Conservation (phyloP, 2,329 filamentous ascomycete genomes). For the Raffaelea arxii region DNA sequence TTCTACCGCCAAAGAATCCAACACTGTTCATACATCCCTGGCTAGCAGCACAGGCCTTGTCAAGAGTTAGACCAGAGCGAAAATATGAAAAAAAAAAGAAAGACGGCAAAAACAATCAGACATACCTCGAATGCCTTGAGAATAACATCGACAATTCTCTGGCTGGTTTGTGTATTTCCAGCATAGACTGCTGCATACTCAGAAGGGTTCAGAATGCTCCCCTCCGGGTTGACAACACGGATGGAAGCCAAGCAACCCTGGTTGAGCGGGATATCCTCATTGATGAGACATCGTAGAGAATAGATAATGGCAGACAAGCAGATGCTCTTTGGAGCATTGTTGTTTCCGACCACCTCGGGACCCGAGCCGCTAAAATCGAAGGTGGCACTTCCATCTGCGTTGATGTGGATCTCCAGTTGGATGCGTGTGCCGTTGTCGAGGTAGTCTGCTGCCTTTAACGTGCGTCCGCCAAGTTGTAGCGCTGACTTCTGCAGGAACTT, state of each 20-base stretch:
- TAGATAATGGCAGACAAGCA: conserved; percentile 24
- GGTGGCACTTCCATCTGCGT: conserved; percentile 18
- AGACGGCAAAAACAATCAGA: not conserved
- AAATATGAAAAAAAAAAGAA: not conserved
- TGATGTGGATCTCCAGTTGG: conserved; percentile 20
- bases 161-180: conserved; percentile 69
- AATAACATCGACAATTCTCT: conserved; percentile 76
- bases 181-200: conserved; percentile 71
- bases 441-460: conserved; percentile 22
- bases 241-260: conserved; percentile 75
- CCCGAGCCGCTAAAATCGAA: conserved; percentile 27
- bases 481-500: conserved; percentile 54
- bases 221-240: conserved; percentile 59
- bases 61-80: not conserved
- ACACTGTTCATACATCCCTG: conserved; percentile 79
- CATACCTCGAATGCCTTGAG: conserved; percentile 55
- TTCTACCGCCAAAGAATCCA: conserved; percentile 60
- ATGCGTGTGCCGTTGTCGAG: conserved; percentile 28
- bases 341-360: conserved; percentile 16
- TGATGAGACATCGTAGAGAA: conserved; percentile 23
- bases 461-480: conserved; percentile 38
- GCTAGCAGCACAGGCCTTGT: conserved; percentile 59
- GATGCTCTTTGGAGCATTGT: conserved; percentile 9
- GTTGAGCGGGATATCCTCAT: conserved; percentile 27
- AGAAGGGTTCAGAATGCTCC: conserved; percentile 63